Base-by-base conservation (phyloP, 805 yeast genomes). In the Metschnikowia proteae region DNA sequence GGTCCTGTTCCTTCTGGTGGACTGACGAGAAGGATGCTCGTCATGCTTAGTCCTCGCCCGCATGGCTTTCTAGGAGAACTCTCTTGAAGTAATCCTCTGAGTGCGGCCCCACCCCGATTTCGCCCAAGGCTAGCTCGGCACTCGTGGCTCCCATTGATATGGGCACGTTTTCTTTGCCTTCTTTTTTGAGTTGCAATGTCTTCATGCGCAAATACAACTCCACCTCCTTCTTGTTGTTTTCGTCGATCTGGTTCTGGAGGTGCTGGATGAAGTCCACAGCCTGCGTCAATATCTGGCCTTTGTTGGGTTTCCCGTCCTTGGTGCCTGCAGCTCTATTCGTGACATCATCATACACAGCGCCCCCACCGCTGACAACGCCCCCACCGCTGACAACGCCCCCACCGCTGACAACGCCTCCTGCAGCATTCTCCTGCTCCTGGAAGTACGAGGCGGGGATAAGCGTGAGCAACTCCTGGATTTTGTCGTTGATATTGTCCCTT, bases 51-150 rank as follows among this genome's bases (percentile, higher is more conserved):
- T 32, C 33, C n/a, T 42, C 38, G 27, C 22, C 38, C 9, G 23
- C 13, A 9, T 25, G 33, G 28, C 38, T 22, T 6, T 52, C 55
- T 29, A 45, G 32, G 34, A 57, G 52, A 11, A 55, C 60, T 5
- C 30, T 45, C 17, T 55, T 55, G 52, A 61, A 63, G 44, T 63
- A 63, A 6, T 55, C 56, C 23, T 73, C 81, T 1, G 87, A 83
- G 44, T 86, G 65, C 1, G 92, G 91, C 2, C 95, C 95, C 6
- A 87, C 94, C 1, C 96, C 96, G 42, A 87, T 84, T 57, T 80
- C 79, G 0, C 89, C 83, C 48, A 88, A 68, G 2, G 87, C 88
- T 26, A 76, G 66, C 60, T 88, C 96, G 0, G 96, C 96, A 61
- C 89, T 83, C 1, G 96, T 88, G 56, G 83, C 60, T 1, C 70